These are phyloP conservation scores for Isatis tinctoria DNA, from an alignment of 345 rosid genomes.

Conservation along the genomic window DNA sequence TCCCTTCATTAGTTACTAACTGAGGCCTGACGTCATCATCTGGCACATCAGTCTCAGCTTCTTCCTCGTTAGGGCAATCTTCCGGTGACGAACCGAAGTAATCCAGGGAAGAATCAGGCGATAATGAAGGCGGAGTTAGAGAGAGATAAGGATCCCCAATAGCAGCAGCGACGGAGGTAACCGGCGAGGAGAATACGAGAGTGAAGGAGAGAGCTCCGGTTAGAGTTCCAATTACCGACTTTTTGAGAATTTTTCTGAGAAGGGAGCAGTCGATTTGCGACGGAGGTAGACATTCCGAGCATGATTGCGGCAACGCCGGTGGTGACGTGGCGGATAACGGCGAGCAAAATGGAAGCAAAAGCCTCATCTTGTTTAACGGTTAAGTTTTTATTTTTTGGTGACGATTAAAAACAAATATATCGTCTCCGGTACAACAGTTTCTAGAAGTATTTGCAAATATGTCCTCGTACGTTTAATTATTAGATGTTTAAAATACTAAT, in stretches of 20 bases:
- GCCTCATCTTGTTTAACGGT: conserved; percentile 44
- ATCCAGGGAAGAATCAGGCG: conserved; percentile 24
- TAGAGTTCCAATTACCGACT: conserved; percentile 38
- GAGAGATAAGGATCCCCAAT: conserved; percentile 33
- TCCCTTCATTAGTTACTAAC: conserved; percentile 50
- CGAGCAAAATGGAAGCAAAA: conserved; percentile 37
- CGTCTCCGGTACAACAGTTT: too few relatives aligned
- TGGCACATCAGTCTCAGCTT: conserved; percentile 38
- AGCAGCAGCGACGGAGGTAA: conserved; percentile 38
- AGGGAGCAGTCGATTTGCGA: neutral
- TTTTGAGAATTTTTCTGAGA: conserved; percentile 28
- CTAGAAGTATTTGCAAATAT: neutral
- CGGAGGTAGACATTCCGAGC: neutral
- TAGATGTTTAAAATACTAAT: neutral
- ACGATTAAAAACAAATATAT: neutral
- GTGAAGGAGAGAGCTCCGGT: conserved; percentile 59
- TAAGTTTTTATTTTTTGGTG: neutral
- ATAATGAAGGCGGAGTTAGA: conserved; percentile 15
- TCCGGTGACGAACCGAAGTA: conserved; percentile 33
- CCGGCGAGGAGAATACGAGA: conserved; percentile 54
- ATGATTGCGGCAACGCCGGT: conserved; percentile 5
- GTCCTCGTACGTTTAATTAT: neutral
- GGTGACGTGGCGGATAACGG: conserved; percentile 29
- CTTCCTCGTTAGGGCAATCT: conserved; percentile 51
- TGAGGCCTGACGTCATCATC: conserved; percentile 35